Percentiles rank a stretch among this genome's conserved stretches.
These are phyloP conservation scores for Salisapilia sapeloensis DNA, from an alignment of 352 stramenopile genomes.

Conservation along the genomic window DNA sequence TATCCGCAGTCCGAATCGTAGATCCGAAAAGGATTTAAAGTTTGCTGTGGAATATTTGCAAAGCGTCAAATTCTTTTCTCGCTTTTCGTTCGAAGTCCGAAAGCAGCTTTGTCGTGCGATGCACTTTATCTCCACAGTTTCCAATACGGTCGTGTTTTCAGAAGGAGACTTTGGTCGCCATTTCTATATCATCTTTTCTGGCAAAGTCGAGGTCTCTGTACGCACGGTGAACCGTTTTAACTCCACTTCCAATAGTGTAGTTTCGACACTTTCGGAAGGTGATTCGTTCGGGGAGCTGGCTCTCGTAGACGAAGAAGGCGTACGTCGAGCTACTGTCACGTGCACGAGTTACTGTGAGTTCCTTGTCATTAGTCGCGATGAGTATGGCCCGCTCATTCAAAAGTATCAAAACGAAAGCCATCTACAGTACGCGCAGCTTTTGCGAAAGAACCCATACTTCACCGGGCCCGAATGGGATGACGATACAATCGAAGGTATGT, in stretches of 20 bases:
- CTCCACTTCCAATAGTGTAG: slow-evolving; percentile 36
- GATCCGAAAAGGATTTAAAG: slow-evolving; percentile 71
- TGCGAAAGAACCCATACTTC: slow-evolving; percentile 65
- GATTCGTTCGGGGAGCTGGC: slow-evolving; percentile 71
- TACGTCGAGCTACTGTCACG: slow-evolving; percentile 50
- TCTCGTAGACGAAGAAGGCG: slow-evolving; percentile 38
- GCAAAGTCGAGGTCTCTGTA: slow-evolving; percentile 50
- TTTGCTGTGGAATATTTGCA: slow-evolving; percentile 77
- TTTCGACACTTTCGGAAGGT: slow-evolving; percentile 42
- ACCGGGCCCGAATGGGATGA: slow-evolving; percentile 61
- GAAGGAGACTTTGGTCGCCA: slow-evolving; percentile 58
- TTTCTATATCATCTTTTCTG: slow-evolving; percentile 77
- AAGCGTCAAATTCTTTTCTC: slow-evolving; percentile 74
- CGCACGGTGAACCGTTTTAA: slow-evolving; percentile 59
- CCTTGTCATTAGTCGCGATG: slow-evolving; percentile 51
- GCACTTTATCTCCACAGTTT: slow-evolving; percentile 54
- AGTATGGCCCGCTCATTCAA: slow-evolving; percentile 69
- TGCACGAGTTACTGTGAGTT: slow-evolving; percentile 62
- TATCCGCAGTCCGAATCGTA: slow-evolving; percentile 35
- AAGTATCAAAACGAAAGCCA: slow-evolving; percentile 77
- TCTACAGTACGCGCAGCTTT: slow-evolving; percentile 57
- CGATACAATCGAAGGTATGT: slow-evolving; percentile 73
- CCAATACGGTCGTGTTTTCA: slow-evolving; percentile 67
- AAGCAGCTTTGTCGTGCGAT: slow-evolving; percentile 75
- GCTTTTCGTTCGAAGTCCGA: slow-evolving; percentile 74